phyloP scores from a whole-genome alignment of 1,284 basidiomycete genomes.

The Sanghuangporus weigelae region DNA sequence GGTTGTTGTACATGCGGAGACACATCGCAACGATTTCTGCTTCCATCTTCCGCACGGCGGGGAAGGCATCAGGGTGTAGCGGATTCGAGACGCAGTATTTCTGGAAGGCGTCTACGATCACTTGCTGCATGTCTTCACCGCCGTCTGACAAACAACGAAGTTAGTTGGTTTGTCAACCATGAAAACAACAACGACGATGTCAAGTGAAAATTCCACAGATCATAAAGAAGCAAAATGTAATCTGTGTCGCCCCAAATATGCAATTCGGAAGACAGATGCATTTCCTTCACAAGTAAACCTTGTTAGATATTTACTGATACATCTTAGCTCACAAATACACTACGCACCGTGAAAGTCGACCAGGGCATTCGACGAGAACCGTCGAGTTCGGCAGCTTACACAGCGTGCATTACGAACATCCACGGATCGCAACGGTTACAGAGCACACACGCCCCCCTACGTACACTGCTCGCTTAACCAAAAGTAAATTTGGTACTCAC shows the following conservation, averaged over 20 bases:
- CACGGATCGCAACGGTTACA: no score
- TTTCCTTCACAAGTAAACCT: no score
- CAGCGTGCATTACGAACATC: no score
- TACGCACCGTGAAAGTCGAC: no score
- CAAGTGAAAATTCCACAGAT: neutral
- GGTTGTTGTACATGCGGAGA: slow-evolving; percentile 81
- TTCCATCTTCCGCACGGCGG: slow-evolving; percentile 95
- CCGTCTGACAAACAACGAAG: slow-evolving; percentile 50
- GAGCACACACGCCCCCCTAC: no score
- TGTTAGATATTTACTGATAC: no score
- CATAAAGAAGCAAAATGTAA: neutral
- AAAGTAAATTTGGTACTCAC: slow-evolving; percentile 38
- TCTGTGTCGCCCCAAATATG: neutral
- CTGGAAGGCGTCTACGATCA: slow-evolving; percentile 66
- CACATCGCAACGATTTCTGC: slow-evolving; percentile 96
- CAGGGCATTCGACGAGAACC: no score
- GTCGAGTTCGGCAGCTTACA: no score
- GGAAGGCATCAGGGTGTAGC: slow-evolving; percentile 94
- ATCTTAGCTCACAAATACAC: no score
- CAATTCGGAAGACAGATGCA: no score
- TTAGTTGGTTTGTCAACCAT: neutral
- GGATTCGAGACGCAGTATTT: slow-evolving; percentile 83
- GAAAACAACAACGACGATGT: neutral
- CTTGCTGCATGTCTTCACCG: slow-evolving; percentile 71
- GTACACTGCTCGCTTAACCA: no score